Conservation (phyloP, 495 filamentous ascomycete genomes). For the Aspergillus coremiiformis region DNA sequence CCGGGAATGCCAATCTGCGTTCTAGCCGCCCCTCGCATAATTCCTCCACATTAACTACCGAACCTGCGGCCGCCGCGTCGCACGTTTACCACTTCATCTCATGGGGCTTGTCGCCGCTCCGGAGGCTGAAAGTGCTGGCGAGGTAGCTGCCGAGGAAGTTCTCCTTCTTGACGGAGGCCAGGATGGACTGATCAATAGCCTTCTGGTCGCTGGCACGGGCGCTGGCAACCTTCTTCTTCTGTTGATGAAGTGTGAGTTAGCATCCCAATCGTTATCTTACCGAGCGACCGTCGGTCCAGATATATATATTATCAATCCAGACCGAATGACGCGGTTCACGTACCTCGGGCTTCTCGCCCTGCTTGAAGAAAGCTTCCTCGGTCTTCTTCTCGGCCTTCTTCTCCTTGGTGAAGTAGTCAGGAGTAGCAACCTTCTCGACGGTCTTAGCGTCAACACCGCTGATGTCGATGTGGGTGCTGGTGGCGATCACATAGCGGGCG, state of each 20-base stretch:
- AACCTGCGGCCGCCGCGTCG: conserved; percentile 40
- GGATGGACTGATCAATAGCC: conserved; percentile 86
- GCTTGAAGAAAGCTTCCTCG: conserved; percentile 95
- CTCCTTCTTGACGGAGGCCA: conserved; percentile 93
- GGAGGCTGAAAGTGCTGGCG: conserved; percentile 84
- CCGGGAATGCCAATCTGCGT: conserved; percentile 32
- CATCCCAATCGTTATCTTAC: not conserved
- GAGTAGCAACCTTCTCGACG: conserved; percentile 72
- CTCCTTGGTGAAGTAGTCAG: conserved; percentile 92
- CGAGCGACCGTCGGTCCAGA: not conserved
- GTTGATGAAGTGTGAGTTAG: conserved; percentile 26
- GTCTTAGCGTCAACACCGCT: conserved; percentile 72
- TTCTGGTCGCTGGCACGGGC: conserved; percentile 94
- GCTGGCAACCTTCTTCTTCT: conserved; percentile 94
- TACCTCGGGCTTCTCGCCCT: conserved; percentile 95
- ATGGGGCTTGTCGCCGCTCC: conserved; percentile 97
- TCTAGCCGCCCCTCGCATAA: conserved; percentile 37
- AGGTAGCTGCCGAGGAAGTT: conserved; percentile 84
- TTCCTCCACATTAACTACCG: conserved; percentile 43
- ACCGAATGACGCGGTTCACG: conserved; percentile 23
- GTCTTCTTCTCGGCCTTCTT: conserved; percentile 87
- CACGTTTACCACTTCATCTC: conserved; percentile 83
- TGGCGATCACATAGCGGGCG: conserved; percentile 97
- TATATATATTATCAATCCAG: not conserved
- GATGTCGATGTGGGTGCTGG: conserved; percentile 81